Conservation (phyloP, 805 yeast species). For the Saccharomycopsis babjevae region DNA sequence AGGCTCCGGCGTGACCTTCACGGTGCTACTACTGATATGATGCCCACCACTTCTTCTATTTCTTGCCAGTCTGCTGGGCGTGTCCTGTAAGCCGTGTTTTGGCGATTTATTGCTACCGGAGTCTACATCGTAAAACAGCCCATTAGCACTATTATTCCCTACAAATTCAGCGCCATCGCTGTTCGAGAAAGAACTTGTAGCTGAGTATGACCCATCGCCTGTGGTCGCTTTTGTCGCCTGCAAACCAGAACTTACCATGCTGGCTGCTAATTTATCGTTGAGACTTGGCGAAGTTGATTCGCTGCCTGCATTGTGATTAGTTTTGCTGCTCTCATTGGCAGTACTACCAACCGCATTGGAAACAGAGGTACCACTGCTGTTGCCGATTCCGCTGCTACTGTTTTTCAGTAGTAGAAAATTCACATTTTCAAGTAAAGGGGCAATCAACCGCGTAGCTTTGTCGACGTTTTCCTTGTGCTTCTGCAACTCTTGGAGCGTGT, state of each 20-base stretch:
- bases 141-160: neutral
- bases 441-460: constrained; percentile 36
- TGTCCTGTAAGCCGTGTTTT: neutral
- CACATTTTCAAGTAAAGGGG: constrained; percentile 36
- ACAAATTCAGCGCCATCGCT: neutral
- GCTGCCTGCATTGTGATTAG: neutral
- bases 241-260: neutral
- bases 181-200: neutral
- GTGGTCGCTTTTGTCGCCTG: neutral
- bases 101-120: neutral
- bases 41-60: neutral
- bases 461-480: constrained; percentile 51
- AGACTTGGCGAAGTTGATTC: neutral
- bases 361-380: neutral
- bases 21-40: neutral
- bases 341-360: neutral
- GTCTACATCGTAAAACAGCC: neutral
- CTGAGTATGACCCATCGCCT: neutral
- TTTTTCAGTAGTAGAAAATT: constrained; percentile 28
- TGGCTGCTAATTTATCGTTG: neutral
- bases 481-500: constrained; percentile 30
- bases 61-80: neutral
- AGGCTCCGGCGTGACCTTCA: neutral
- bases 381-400: constrained; percentile 20
- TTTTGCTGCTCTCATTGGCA: neutral